Evolutionary conservation across 2,329 filamentous ascomycete genomes (phyloP).

Genomic region (Hypoxylon sp.): DNA sequence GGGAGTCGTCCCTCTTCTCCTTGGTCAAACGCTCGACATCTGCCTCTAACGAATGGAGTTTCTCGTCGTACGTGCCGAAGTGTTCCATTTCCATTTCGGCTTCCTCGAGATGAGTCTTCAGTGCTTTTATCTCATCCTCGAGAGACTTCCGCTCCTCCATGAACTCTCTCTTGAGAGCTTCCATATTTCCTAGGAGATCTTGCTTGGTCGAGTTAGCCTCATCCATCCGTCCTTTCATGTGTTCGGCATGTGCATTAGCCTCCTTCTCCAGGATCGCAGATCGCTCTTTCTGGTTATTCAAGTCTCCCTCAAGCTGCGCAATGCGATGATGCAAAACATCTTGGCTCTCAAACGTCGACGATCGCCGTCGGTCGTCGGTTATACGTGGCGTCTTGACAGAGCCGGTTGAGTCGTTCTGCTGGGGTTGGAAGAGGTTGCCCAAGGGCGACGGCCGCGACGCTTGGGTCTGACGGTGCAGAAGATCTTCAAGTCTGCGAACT

Average conservation of each 20-base stretch:
- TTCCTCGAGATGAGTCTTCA: slow-evolving; percentile 83
- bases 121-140: slow-evolving; percentile 78
- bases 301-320: slow-evolving; percentile 77
- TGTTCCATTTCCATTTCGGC: slow-evolving; percentile 91
- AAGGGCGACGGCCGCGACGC: slow-evolving; percentile 58
- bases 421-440: slow-evolving; percentile 63
- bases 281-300: slow-evolving; percentile 75
- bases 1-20: slow-evolving; percentile 63
- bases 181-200: slow-evolving; percentile 93
- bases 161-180: slow-evolving; percentile 89
- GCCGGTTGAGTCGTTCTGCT: slow-evolving; percentile 58
- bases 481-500: slow-evolving; percentile 87
- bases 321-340: slow-evolving; percentile 59
- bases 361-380: slow-evolving; percentile 55
- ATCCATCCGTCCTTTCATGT: slow-evolving; percentile 74
- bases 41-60: slow-evolving; percentile 70
- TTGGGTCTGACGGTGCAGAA: slow-evolving; percentile 83
- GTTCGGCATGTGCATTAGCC: slow-evolving; percentile 62
- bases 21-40: slow-evolving; percentile 72
- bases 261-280: slow-evolving; percentile 74
- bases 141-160: slow-evolving; percentile 82
- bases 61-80: slow-evolving; percentile 74
- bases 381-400: slow-evolving; percentile 55
- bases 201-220: slow-evolving; percentile 92
- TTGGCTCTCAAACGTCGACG: slow-evolving; percentile 53